A percentile compares a stretch with the other conserved stretches of the same genome.
These are phyloP conservation scores for Podila epicladia DNA, from an alignment of 192 early-diverging fungal genomes.

Conservation along the genomic window DNA sequence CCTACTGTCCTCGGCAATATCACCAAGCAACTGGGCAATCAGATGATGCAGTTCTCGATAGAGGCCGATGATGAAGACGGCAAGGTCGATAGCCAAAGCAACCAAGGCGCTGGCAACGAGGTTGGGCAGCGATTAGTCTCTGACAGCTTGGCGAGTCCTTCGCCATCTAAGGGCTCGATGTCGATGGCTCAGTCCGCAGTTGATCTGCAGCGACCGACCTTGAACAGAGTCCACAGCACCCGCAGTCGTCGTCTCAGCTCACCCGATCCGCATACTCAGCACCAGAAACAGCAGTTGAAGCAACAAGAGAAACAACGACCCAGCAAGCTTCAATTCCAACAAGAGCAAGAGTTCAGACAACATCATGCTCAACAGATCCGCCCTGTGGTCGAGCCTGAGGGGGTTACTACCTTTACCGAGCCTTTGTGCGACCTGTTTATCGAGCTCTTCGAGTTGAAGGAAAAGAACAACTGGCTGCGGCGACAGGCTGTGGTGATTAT, in stretches of 20 bases:
- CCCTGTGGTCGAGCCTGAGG: conserved; percentile 40
- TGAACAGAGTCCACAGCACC: conserved; percentile 12
- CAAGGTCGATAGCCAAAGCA: background rate
- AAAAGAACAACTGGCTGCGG: conserved; percentile 88
- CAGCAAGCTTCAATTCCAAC: conserved; percentile 3
- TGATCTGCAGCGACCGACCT: background rate
- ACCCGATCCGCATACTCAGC: conserved; percentile 40
- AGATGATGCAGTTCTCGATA: conserved; percentile 62
- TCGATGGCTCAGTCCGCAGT: background rate
- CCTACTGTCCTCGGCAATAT: conserved; percentile 78
- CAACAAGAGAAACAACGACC: conserved; percentile 23
- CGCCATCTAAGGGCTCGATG: background rate
- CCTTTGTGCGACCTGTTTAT: conserved; percentile 85
- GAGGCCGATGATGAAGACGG: conserved; percentile 15
- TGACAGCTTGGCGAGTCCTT: too few species aligned
- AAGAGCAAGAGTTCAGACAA: conserved; percentile 7
- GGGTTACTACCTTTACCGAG: conserved; percentile 67
- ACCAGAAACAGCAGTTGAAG: conserved; percentile 24
- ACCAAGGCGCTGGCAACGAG: too few species aligned
- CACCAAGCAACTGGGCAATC: conserved; percentile 72
- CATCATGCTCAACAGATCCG: conserved; percentile 18
- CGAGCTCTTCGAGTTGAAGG: conserved; percentile 93
- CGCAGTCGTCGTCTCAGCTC: conserved; percentile 35
- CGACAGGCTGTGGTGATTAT: conserved; percentile 87
- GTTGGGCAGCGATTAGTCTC: too few species aligned